A percentile compares a stretch with the other conserved stretches of the same genome.
phyloP scores from a whole-genome alignment of 139 green algal genomes.

The Haematococcus sp. region DNA sequence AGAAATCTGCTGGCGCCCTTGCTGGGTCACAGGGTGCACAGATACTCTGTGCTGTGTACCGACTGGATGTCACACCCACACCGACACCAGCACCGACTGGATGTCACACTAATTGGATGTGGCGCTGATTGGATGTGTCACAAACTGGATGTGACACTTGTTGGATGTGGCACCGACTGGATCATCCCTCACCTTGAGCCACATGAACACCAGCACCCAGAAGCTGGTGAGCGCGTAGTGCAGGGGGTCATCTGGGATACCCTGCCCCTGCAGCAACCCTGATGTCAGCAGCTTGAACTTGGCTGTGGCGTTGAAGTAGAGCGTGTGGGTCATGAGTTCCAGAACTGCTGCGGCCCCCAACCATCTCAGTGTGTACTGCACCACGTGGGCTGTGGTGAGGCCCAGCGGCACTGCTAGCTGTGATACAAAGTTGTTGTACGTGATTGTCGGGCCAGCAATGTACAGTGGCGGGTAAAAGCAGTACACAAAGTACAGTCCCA shows the following conservation, averaged over 20 bases:
- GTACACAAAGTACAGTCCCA: constrained; percentile 71
- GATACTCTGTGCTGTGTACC: no score
- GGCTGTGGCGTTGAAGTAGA: constrained; percentile 84
- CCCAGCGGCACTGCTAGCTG: constrained; percentile 45
- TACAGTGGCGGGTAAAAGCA: constrained; percentile 90
- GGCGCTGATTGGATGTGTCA: no score
- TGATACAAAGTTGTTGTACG: constrained; percentile 81
- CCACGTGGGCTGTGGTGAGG: constrained; percentile 10
- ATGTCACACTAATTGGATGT: no score
- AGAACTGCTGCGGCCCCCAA: constrained; percentile 50
- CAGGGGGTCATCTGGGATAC: constrained; percentile 16
- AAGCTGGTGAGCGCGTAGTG: constrained; percentile 63
- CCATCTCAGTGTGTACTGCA: constrained; percentile 55
- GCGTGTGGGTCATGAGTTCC: constrained; percentile 77
- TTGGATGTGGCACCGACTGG: no score
- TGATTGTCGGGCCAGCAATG: constrained; percentile 84
- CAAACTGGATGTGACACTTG: no score
- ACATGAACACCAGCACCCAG: constrained; percentile 92
- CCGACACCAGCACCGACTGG: no score
- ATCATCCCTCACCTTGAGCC: constrained; percentile 87
- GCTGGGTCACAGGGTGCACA: no score
- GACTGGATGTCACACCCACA: no score
- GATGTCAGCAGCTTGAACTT: constrained; percentile 27
- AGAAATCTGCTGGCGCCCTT: no score
- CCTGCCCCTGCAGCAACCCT: constrained; percentile 19